These are phyloP conservation scores for Amyloporia xantha DNA, from an alignment of 768 basidiomycete species.

Conservation along the genomic window DNA sequence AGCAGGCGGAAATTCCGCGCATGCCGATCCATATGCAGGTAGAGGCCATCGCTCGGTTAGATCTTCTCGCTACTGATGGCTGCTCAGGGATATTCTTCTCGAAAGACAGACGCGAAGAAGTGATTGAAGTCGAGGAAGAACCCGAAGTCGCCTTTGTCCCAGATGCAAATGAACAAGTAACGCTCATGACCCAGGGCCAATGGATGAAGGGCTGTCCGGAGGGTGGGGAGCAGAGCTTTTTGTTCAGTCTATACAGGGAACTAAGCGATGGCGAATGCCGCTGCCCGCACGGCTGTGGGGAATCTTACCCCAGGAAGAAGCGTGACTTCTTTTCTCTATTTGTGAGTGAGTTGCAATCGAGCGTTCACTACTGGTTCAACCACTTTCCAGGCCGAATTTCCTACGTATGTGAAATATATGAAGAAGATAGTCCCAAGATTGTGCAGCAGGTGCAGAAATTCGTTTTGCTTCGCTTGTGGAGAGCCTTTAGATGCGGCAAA, in stretches of 20 bases:
- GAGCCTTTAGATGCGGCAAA: constrained; percentile 28
- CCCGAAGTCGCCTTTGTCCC: constrained; percentile 44
- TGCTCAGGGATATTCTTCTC: constrained; percentile 84
- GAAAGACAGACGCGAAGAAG: constrained; percentile 86
- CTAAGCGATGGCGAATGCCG: constrained; percentile 54
- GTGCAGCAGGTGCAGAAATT: constrained; percentile 37
- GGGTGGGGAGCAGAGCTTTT: constrained; percentile 81
- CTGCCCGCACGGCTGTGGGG: constrained; percentile 76
- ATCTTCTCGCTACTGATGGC: constrained; percentile 6
- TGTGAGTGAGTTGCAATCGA: constrained; percentile 61
- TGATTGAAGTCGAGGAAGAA: constrained; percentile 86
- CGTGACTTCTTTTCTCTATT: constrained; percentile 79
- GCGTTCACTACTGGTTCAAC: constrained; percentile 8
- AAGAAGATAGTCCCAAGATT: constrained; percentile 46
- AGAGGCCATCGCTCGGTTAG: constrained; percentile 5
- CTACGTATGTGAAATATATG: constrained; percentile 61
- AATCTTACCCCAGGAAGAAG: constrained; percentile 51
- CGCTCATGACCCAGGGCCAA: constrained; percentile 79
- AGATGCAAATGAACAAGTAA: constrained; percentile 39
- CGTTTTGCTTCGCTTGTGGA: constrained; percentile 43
- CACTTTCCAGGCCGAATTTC: constrained; percentile 66
- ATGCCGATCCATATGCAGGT: constrained; percentile 90
- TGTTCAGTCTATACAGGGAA: constrained; percentile 79
- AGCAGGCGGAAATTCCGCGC: constrained; percentile 34
- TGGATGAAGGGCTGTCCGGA: constrained; percentile 99